phyloP scores from a whole-genome alignment of 441 rosid species.

The Geranium incanum region DNA sequence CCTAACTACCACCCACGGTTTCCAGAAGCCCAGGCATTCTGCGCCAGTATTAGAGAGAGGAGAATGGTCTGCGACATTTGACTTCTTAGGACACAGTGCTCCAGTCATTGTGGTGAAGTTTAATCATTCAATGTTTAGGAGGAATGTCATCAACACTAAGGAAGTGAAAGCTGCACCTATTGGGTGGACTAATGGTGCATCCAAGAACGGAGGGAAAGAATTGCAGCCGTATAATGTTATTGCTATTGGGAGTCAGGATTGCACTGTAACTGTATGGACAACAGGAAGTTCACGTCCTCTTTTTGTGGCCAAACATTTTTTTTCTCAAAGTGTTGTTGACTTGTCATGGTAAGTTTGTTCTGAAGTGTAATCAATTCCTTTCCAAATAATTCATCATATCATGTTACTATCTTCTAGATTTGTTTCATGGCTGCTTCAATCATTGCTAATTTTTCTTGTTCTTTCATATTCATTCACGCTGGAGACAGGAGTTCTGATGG shows the following conservation, averaged over 20 bases:
- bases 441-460: conserved; percentile 3
- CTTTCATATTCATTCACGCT: conserved; percentile 14
- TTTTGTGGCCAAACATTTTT: conserved; percentile 95
- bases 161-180: conserved; percentile 51
- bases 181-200: conserved; percentile 83
- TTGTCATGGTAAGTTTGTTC: conserved; percentile 65
- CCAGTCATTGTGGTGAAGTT: conserved; percentile 90
- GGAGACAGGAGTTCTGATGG: conserved; percentile 91
- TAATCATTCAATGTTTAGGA: conserved; percentile 85
- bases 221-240: conserved; percentile 79
- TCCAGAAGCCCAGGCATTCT: conserved; percentile 97
- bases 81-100: conserved; percentile 95
- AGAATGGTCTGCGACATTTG: conserved; percentile 94
- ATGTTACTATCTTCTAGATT: background rate
- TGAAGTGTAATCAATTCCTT: no score
- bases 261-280: conserved; percentile 97
- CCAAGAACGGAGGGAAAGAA: conserved; percentile 74
- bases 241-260: conserved; percentile 98
- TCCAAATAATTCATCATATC: background rate
- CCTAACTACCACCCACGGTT: conserved; percentile 93
- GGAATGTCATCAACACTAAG: conserved; percentile 40
- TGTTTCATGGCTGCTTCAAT: background rate
- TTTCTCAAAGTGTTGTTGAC: conserved; percentile 93
- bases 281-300: conserved; percentile 94
- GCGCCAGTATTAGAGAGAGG: conserved; percentile 98